Evolutionary conservation across 768 basidiomycete genomes (phyloP).

Genomic region (Termitomyces sp.): DNA sequence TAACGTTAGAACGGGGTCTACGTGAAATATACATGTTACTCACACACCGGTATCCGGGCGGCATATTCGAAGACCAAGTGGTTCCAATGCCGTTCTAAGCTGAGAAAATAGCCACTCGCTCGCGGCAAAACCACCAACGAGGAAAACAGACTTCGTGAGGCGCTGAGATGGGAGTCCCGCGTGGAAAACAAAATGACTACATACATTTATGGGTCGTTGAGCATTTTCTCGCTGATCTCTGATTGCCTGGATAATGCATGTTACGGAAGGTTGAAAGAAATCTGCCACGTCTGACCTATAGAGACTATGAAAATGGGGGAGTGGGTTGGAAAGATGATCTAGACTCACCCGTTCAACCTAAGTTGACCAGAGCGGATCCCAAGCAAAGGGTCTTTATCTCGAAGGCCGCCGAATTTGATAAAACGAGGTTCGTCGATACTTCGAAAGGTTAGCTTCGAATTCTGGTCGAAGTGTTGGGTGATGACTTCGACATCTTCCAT

Average conservation of each 20-base stretch:
- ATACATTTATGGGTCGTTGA: background rate
- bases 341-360: background rate
- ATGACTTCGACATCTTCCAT: background rate
- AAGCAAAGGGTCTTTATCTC: background rate
- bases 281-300: background rate
- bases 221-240: background rate
- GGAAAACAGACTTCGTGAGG: constrained; percentile 30
- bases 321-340: background rate
- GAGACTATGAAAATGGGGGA: background rate
- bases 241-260: background rate
- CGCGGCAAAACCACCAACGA: constrained; percentile 56
- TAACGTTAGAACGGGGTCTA: background rate
- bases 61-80: constrained; percentile 33
- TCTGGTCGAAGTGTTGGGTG: background rate
- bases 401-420: background rate
- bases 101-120: constrained; percentile 47
- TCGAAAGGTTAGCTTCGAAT: background rate
- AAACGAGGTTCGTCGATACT: background rate
- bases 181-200: background rate
- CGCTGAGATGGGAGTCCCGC: background rate
- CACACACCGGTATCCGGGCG: constrained; percentile 52
- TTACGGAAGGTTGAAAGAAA: background rate
- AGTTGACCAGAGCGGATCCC: constrained; percentile 1
- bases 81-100: constrained; percentile 32
- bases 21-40: constrained; percentile 12